A percentile compares a stretch with the other conserved stretches of the same genome.
Evolutionary conservation across 495 filamentous ascomycete genomes (phyloP).

Genomic region (Oleoguttula mirabilis): DNA sequence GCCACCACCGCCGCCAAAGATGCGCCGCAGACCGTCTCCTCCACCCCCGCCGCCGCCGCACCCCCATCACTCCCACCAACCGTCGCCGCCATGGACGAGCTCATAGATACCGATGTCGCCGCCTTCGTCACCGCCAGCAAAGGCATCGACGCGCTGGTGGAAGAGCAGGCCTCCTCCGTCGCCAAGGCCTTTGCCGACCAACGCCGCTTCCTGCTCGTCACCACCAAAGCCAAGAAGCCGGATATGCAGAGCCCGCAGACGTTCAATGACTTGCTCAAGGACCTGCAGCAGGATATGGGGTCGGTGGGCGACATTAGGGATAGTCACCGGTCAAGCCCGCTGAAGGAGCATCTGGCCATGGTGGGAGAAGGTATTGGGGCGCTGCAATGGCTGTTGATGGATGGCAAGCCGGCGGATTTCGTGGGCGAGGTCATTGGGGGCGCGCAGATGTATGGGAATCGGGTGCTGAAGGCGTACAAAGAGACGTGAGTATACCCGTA

Average conservation of each 20-base stretch:
- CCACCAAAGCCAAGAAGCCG: constrained; percentile 87
- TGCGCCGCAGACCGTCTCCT: background rate
- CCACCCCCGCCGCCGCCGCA: constrained; percentile 36
- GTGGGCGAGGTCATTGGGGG: constrained; percentile 65
- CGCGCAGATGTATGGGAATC: constrained; percentile 84
- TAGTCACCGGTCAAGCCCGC: constrained; percentile 53
- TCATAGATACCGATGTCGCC: constrained; percentile 63
- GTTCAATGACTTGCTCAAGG: constrained; percentile 64
- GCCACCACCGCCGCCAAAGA: background rate
- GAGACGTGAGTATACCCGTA: constrained; percentile 76
- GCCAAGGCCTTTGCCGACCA: constrained; percentile 64
- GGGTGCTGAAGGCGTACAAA: constrained; percentile 77
- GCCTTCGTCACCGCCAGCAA: constrained; percentile 68
- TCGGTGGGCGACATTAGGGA: constrained; percentile 68
- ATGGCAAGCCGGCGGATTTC: constrained; percentile 66
- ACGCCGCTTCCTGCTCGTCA: constrained; percentile 74
- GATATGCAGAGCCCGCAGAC: constrained; percentile 48
- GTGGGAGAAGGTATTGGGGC: constrained; percentile 82
- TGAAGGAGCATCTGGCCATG: constrained; percentile 67
- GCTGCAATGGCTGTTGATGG: constrained; percentile 73
- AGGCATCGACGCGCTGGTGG: constrained; percentile 62
- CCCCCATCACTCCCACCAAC: constrained; percentile 50
- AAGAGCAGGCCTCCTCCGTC: constrained; percentile 60
- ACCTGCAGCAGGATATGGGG: constrained; percentile 66
- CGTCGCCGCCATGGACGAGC: constrained; percentile 72